Evolutionary conservation across 2,329 filamentous ascomycete genomes (phyloP).

Genomic region (Furcasterigmium furcatum): DNA sequence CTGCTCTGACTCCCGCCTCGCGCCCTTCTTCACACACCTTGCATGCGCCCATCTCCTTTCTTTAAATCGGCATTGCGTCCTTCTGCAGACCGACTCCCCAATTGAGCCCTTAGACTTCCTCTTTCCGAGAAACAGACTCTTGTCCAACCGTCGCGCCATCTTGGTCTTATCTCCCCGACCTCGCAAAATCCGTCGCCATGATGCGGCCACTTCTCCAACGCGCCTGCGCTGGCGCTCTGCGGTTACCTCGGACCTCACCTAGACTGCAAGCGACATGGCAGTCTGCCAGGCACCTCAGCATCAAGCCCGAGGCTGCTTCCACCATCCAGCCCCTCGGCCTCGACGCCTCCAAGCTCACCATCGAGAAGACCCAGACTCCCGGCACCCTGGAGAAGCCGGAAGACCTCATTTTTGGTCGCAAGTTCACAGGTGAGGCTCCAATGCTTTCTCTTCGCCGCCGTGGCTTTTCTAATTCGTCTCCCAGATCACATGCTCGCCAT

Average conservation of each 20-base stretch:
- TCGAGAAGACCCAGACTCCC: slow-evolving; percentile 73
- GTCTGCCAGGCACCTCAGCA: slow-evolving; percentile 46
- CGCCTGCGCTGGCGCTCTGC: slow-evolving; percentile 27
- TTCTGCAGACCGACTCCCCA: background rate
- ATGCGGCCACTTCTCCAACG: slow-evolving; percentile 41
- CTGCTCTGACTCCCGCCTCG: slow-evolving; percentile 1
- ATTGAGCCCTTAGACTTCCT: background rate
- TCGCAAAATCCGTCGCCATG: slow-evolving; percentile 27
- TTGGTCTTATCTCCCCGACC: background rate
- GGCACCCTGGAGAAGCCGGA: slow-evolving; percentile 72
- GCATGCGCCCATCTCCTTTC: background rate
- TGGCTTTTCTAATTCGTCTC: background rate
- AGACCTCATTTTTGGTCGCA: slow-evolving; percentile 84
- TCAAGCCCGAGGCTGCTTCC: slow-evolving; percentile 47
- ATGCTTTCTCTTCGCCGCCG: background rate
- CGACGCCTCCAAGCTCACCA: slow-evolving; percentile 71
- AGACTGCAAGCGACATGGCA: slow-evolving; percentile 27
- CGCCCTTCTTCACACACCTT: background rate
- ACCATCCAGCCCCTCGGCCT: slow-evolving; percentile 59
- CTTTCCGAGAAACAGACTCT: background rate
- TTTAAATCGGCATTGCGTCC: background rate
- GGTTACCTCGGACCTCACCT: slow-evolving; percentile 17
- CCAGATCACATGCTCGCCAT: slow-evolving; percentile 95
- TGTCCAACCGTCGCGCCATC: background rate
- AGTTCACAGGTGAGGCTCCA: slow-evolving; percentile 70